phyloP scores from a whole-genome alignment of 768 basidiomycete species.

The Collybia sp. region DNA sequence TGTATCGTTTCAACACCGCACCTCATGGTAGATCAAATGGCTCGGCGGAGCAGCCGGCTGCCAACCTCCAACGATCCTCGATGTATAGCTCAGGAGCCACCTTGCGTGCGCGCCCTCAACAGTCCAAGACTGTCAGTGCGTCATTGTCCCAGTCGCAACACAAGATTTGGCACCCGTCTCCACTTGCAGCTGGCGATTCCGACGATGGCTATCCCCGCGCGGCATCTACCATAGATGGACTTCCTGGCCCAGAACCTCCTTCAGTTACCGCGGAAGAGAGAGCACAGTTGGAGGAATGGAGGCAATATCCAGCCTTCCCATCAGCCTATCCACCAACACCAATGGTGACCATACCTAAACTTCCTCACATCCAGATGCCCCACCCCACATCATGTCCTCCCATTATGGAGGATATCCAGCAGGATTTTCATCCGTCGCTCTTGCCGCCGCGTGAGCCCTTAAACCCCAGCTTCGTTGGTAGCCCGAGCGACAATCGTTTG shows the following conservation, averaged over 20 bases:
- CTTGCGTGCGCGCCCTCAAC: too few relatives aligned
- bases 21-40: too few relatives aligned
- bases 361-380: conserved; percentile 18
- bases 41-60: too few relatives aligned
- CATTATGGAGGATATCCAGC: conserved; percentile 37
- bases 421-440: conserved; percentile 74
- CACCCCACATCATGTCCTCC: conserved; percentile 18
- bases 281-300: conserved; percentile 58
- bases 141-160: conserved; percentile 13
- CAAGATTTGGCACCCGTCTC: conserved; percentile 61
- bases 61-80: too few relatives aligned
- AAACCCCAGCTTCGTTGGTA: conserved; percentile 53
- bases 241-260: conserved; percentile 1
- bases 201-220: conserved; percentile 15
- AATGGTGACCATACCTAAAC: conserved; percentile 30
- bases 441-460: conserved; percentile 54
- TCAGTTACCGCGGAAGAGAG: conserved; percentile 11
- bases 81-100: too few relatives aligned
- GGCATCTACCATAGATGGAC: conserved; percentile 9
- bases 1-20: background rate
- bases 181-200: conserved; percentile 34
- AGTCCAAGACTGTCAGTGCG: too few relatives aligned
- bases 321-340: conserved; percentile 77
- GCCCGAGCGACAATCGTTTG: conserved; percentile 53
- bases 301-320: conserved; percentile 69